Percentiles rank a stretch among this genome's conserved stretches.
Conservation (phyloP, 2,329 filamentous ascomycete species). For the Apiospora marii region DNA sequence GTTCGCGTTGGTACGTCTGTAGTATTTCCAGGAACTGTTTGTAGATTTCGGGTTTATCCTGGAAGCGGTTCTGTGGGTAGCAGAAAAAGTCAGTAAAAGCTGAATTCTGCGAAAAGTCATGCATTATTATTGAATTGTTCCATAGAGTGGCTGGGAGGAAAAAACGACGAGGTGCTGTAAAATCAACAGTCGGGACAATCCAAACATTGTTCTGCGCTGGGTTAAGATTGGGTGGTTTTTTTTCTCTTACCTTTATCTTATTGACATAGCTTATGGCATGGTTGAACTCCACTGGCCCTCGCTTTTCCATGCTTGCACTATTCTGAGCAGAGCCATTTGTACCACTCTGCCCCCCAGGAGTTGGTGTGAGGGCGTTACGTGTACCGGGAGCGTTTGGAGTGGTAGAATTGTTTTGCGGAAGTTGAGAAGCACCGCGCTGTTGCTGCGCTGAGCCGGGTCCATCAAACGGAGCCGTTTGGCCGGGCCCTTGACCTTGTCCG, state of each 20-base stretch:
- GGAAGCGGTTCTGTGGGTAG: slow-evolving; percentile 84
- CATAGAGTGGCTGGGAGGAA: slow-evolving; percentile 3
- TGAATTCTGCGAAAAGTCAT: slow-evolving; percentile 21
- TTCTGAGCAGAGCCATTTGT: slow-evolving; percentile 65
- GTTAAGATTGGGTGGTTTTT: slow-evolving; percentile 25
- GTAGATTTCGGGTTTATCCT: slow-evolving; percentile 96
- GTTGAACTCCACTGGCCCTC: slow-evolving; percentile 97
- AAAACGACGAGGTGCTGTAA: not conserved
- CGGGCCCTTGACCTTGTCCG: slow-evolving; percentile 47
- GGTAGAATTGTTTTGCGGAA: slow-evolving; percentile 41
- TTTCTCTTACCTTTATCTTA: slow-evolving; percentile 87
- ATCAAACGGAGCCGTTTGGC: slow-evolving; percentile 42
- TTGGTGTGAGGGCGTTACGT: slow-evolving; percentile 66
- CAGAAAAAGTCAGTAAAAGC: slow-evolving; percentile 22
- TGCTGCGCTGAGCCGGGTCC: slow-evolving; percentile 39
- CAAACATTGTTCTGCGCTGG: slow-evolving; percentile 15
- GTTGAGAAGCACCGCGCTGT: slow-evolving; percentile 43
- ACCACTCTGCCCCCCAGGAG: slow-evolving; percentile 64
- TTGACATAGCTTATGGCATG: slow-evolving; percentile 99
- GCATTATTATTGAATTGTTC: slow-evolving; percentile 18
- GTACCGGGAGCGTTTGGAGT: slow-evolving; percentile 53
- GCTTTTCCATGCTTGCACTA: slow-evolving; percentile 76
- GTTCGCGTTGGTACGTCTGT: slow-evolving; percentile 97
- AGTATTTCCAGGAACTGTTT: slow-evolving; percentile 98
- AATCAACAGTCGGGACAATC: slow-evolving; percentile 8